These are phyloP conservation scores for Blastocystis sp. DNA, from an alignment of 352 stramenopile genomes.

Conservation along the genomic window DNA sequence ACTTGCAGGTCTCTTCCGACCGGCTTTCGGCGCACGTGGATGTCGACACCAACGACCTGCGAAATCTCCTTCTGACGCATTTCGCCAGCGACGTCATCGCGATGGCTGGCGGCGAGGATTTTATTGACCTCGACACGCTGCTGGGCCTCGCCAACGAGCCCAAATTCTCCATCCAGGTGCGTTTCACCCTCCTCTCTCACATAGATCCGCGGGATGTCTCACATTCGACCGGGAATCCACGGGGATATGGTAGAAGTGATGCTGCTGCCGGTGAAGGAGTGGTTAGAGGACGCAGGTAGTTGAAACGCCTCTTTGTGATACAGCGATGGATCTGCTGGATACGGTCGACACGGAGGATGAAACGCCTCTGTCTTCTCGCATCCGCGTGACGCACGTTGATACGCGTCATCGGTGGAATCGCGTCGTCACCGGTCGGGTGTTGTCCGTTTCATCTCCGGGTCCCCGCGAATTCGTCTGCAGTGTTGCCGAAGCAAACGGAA, in stretches of 20 bases:
- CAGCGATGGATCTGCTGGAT: background rate
- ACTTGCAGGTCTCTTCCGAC: background rate
- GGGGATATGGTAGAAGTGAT: background rate
- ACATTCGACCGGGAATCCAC: conserved; percentile 21
- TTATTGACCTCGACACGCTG: background rate
- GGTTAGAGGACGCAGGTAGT: background rate
- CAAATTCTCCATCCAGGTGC: background rate
- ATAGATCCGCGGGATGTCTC: background rate
- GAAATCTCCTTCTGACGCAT: background rate
- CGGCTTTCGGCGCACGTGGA: background rate
- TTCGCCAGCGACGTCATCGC: background rate
- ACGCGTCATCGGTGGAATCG: background rate
- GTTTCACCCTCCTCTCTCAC: background rate
- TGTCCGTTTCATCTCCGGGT: background rate
- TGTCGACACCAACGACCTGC: background rate
- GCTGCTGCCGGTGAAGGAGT: conserved; percentile 2
- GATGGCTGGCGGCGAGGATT: background rate
- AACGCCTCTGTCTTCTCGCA: background rate
- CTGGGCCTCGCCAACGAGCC: background rate
- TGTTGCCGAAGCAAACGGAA: background rate
- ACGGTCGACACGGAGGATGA: background rate
- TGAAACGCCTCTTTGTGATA: background rate
- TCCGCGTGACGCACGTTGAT: background rate
- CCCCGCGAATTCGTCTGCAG: background rate
- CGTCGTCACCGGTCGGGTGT: background rate